phyloP scores from a whole-genome alignment of 1,284 basidiomycete species.

The Apiotrichum montevideense region DNA sequence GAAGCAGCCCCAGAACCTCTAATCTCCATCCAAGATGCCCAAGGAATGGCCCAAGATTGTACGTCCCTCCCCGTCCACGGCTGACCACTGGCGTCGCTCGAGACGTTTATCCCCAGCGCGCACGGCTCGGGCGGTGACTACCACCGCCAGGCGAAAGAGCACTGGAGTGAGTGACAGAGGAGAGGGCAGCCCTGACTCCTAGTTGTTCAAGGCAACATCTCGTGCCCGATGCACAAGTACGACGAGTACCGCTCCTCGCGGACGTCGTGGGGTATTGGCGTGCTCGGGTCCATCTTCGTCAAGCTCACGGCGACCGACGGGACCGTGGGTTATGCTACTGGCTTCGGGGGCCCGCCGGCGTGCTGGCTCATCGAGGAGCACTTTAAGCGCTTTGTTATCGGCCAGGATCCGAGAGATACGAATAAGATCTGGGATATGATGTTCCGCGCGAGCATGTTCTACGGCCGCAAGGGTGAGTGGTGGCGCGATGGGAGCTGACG shows the following conservation, averaged over 20 bases:
- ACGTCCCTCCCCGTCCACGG: background rate
- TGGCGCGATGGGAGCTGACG: background rate
- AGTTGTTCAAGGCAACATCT: conserved; percentile 46
- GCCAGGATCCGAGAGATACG: conserved; percentile 52
- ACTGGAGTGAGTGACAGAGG: conserved; percentile 39
- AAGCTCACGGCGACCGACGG: conserved; percentile 53
- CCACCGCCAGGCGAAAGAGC: conserved; percentile 46
- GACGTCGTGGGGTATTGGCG: conserved; percentile 49
- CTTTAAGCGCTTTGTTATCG: conserved; percentile 53
- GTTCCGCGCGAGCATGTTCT: conserved; percentile 51
- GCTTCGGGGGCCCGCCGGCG: conserved; percentile 53
- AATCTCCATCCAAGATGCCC: conserved; percentile 7
- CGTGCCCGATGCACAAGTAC: conserved; percentile 51
- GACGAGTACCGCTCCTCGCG: conserved; percentile 50
- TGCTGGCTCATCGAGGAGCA: conserved; percentile 56
- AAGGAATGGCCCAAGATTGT: conserved; percentile 21
- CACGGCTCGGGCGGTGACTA: conserved; percentile 53
- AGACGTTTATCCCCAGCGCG: conserved; percentile 48
- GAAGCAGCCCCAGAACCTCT: too few relatives aligned
- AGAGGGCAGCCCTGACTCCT: background rate
- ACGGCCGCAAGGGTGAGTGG: conserved; percentile 50
- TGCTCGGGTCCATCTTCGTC: conserved; percentile 51
- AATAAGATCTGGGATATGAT: conserved; percentile 52
- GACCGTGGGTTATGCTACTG: conserved; percentile 51
- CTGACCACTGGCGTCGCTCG: conserved; percentile 25